Evolutionary conservation across 495 filamentous ascomycete genomes (phyloP).

Genomic region (Aspergillus taichungensis): DNA sequence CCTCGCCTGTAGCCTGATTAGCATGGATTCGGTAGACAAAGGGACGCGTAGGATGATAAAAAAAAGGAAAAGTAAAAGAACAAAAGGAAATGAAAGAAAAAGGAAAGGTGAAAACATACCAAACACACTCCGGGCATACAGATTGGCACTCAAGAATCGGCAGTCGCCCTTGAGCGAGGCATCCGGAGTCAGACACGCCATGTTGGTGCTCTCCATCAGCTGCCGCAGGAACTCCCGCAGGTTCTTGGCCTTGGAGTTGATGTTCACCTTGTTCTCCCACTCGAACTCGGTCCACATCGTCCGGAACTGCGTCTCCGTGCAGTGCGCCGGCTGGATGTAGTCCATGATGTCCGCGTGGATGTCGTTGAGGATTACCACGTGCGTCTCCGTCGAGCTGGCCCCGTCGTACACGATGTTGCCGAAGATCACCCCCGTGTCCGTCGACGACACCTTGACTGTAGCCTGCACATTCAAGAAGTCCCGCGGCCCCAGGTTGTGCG

Average conservation of each 20-base stretch:
- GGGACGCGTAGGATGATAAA: too few species aligned
- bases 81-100: neutral
- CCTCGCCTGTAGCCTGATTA: conserved; percentile 66
- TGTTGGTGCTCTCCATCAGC: conserved; percentile 96
- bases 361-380: conserved; percentile 97
- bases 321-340: conserved; percentile 95
- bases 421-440: conserved; percentile 98
- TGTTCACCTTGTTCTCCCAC: conserved; percentile 99
- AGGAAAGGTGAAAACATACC: conserved; percentile 59
- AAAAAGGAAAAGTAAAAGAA: conserved; percentile 2
- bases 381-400: conserved; percentile 86
- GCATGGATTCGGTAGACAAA: neutral
- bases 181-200: conserved; percentile 96
- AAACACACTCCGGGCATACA: conserved; percentile 97
- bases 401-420: conserved; percentile 99
- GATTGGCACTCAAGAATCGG: conserved; percentile 93
- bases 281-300: conserved; percentile 99
- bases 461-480: conserved; percentile 97
- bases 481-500: conserved; percentile 87
- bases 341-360: conserved; percentile 99
- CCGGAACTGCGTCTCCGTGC: conserved; percentile 96
- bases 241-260: conserved; percentile 91
- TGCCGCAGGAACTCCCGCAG: conserved; percentile 89
- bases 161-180: conserved; percentile 96
- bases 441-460: conserved; percentile 98